A percentile compares a stretch with the other conserved stretches of the same genome.
Conservation (phyloP, 306 rosid genomes). For the Hippophae rhamnoides region DNA sequence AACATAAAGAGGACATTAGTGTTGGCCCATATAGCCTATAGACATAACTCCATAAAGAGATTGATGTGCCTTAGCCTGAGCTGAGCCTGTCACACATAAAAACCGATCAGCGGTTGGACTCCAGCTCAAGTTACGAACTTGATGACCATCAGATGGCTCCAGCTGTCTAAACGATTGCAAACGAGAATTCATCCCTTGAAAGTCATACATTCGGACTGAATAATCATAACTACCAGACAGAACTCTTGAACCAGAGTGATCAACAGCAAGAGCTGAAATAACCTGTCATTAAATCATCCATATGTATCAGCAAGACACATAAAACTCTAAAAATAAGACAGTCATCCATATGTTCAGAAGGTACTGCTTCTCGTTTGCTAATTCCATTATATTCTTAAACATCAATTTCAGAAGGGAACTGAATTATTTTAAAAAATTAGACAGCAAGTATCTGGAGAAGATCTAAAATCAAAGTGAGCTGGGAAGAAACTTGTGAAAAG, state of each 20-base stretch:
- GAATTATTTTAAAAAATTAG: too few relatives aligned
- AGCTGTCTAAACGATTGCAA: conserved; percentile 80
- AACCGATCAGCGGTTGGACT: conserved; percentile 86
- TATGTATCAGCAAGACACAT: neutral
- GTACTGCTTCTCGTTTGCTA: neutral
- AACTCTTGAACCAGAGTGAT: conserved; percentile 90
- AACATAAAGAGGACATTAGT: conserved; percentile 1
- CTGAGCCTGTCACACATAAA: conserved; percentile 89
- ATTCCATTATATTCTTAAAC: too few relatives aligned
- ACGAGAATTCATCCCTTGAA: conserved; percentile 92
- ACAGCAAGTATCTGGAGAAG: too few relatives aligned
- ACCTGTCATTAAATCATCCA: conserved; percentile 42
- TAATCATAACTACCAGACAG: conserved; percentile 93
- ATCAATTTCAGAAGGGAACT: too few relatives aligned
- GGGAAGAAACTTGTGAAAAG: too few relatives aligned
- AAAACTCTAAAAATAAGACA: neutral
- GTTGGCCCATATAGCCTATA: conserved; percentile 1
- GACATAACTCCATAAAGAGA: neutral
- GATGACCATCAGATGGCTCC: conserved; percentile 96
- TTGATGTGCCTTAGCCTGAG: conserved; percentile 69
- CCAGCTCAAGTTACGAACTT: conserved; percentile 88
- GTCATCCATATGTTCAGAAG: neutral
- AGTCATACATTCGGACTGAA: conserved; percentile 75
- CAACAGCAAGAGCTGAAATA: conserved; percentile 83
- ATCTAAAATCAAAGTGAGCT: too few relatives aligned